Evolutionary conservation across 2,329 filamentous ascomycete species (phyloP), one percentile per base, ranked within the genome.

Genomic region (Diaporthe australafricana): DNA sequence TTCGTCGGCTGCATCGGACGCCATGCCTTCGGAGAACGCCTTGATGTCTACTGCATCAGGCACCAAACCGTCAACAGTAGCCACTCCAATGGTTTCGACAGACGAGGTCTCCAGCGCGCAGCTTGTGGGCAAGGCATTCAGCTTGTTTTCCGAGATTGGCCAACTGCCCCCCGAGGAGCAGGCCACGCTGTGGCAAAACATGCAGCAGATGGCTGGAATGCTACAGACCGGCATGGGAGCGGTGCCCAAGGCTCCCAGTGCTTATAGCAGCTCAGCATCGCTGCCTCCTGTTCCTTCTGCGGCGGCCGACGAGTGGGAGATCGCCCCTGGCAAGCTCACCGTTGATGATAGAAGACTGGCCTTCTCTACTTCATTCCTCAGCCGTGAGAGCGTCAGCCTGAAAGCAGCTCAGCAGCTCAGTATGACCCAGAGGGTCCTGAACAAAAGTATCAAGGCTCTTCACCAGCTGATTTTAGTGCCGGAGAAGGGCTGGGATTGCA

Each of bases 241-340:
- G 11, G 17, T 12, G 5, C n/a, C 14, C 14, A 50, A 12, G 9
- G 5, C 27, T 16, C 22, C 35, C 11, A n/a, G 9, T 8, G 40
- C 14, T n/a, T 8, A 38, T 1, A n/a, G 22, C 35, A 30, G 1
- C 12, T 4, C 32, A n/a, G 8, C 47, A 9, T 4, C 5, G 3
- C 32, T 52, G 3, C 11, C 14, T 11, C 42, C 30, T 5, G 11
- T 20, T 1, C 6, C 42, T 2, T 2, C 8, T 3, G 5, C 55
- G 17, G 25, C 11, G 16, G 67, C 47, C 25, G 55, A 45, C 4
- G 52, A 50, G n/a, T 71, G 69, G 69, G 69, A 71, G 62, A 25
- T 57, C 22, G 69, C 62, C 2, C 69, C 69, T 11, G 69, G 69
- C 62, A 68, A 22, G 25, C 25, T 57, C 12, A 12, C 1, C 2